A percentile compares a stretch with the other conserved stretches of the same genome.
Conservation (phyloP, 2,329 filamentous ascomycete genomes). For the Lithohypha guttulata region DNA sequence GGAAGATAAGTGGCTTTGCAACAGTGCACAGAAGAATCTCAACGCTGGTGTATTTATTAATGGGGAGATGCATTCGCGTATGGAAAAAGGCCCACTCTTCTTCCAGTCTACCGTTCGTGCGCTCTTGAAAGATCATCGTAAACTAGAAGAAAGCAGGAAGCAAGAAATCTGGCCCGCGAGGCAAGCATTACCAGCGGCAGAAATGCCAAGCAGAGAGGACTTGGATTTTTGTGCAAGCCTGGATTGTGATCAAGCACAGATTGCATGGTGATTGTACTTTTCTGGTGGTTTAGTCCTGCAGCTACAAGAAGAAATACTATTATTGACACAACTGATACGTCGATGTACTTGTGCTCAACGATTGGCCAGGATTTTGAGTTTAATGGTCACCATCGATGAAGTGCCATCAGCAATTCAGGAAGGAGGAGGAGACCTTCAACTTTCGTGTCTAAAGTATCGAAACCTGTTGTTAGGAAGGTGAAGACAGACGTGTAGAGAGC, state of each 20-base stretch:
- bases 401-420: too few relatives aligned
- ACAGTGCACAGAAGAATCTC: slow-evolving; percentile 49
- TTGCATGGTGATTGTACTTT: neutral
- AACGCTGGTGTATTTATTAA: slow-evolving; percentile 52
- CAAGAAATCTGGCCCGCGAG: neutral
- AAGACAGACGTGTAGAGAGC: too few relatives aligned
- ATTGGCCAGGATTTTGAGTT: too few relatives aligned
- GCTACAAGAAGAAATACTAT: too few relatives aligned
- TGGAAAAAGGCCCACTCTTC: slow-evolving; percentile 49
- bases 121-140: slow-evolving; percentile 38
- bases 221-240: neutral
- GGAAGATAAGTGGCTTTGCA: slow-evolving; percentile 54
- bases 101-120: slow-evolving; percentile 46
- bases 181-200: neutral
- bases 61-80: slow-evolving; percentile 50
- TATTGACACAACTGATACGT: neutral
- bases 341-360: neutral
- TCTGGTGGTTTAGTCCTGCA: too few relatives aligned
- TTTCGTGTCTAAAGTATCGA: too few relatives aligned
- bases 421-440: too few relatives aligned
- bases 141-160: slow-evolving; percentile 22
- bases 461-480: too few relatives aligned
- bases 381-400: too few relatives aligned
- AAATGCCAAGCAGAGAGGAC: neutral
- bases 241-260: neutral